A percentile compares a stretch with the other conserved stretches of the same genome.
Conservation (phyloP, 306 rosid species). For the Mimosa bimucronata region DNA sequence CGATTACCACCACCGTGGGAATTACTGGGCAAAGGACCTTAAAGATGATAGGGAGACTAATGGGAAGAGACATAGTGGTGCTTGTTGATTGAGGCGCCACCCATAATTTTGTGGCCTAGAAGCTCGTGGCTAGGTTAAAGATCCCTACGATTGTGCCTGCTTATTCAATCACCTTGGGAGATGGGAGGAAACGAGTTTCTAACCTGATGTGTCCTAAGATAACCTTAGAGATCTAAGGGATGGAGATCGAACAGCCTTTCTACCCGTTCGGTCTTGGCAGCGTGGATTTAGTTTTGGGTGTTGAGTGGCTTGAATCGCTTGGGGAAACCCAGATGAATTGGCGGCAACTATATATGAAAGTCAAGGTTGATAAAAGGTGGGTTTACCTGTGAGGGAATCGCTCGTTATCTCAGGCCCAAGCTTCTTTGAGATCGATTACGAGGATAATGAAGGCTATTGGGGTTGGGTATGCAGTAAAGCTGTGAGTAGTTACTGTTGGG, state of each 20-base stretch:
- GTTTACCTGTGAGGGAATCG: background rate
- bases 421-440: fast-evolving
- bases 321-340: background rate
- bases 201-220: background rate
- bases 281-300: background rate
- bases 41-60: fast-evolving
- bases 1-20: fast-evolving
- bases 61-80: fast-evolving
- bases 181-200: fast-evolving
- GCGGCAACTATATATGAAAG: background rate
- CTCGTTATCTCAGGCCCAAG: fast-evolving
- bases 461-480: background rate
- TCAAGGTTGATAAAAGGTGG: fast-evolving
- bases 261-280: background rate
- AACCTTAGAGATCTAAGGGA: fast-evolving
- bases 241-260: fast-evolving
- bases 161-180: fast-evolving
- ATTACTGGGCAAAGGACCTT: fast-evolving
- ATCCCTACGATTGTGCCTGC: fast-evolving
- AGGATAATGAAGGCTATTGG: fast-evolving
- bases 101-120: background rate
- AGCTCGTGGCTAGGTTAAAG: fast-evolving
- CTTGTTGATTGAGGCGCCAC: background rate
- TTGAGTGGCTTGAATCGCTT: background rate
- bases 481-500: fast-evolving